Evolutionary conservation across 768 basidiomycete species (phyloP), one percentile per base, ranked within the genome.

Genomic region (Suillus subalutaceus): DNA sequence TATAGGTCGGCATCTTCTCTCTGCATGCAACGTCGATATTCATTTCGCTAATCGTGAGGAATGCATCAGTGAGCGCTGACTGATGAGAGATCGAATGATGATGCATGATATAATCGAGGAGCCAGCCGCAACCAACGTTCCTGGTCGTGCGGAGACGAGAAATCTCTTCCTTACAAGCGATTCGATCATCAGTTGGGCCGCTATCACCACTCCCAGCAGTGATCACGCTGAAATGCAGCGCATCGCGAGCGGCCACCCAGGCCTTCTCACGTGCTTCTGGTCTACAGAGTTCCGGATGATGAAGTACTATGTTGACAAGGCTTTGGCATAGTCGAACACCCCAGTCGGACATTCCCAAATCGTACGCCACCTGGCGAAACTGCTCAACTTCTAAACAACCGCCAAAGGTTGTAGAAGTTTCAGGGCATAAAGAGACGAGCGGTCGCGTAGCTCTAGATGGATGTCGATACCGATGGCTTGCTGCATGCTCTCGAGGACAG

Each of bases 21-120:
- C 26, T 43, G 56, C 53, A 38, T 6, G 37, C 37, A 32, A 23
- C 32, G 6, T 65, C 57, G 26, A 59, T 41, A 23, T 30, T n/a
- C 56, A 66, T 58, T 56, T 43, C 63, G 57, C 66, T 60, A 56
- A 67, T 57, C 30, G 60, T 59, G 35, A 56, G 64, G 43, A 67
- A 62, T 58, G 65, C 66, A 9, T 67, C 64, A 40, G 57, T n/a
- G 48, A 67, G 55, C 13, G 66, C 66, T 23, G 26, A 32, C 26
- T 52, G 35, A 60, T 67, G 44, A 38, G 40, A 53, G 52, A 32
- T 35, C n/a, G 30, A 43, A 43, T 65, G 38, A 20, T 65, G 57
- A 58, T 67, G 37, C 20, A 35, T 48, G n/a, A 67, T 41, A n/a
- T 65, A 67, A 40, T 65, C 66, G 6, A 65, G n/a, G 38, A 67